Evolutionary conservation across 352 stramenopile genomes (phyloP), one percentile per base, ranked within the genome.

Genomic region (Phytopythium delawarense): DNA sequence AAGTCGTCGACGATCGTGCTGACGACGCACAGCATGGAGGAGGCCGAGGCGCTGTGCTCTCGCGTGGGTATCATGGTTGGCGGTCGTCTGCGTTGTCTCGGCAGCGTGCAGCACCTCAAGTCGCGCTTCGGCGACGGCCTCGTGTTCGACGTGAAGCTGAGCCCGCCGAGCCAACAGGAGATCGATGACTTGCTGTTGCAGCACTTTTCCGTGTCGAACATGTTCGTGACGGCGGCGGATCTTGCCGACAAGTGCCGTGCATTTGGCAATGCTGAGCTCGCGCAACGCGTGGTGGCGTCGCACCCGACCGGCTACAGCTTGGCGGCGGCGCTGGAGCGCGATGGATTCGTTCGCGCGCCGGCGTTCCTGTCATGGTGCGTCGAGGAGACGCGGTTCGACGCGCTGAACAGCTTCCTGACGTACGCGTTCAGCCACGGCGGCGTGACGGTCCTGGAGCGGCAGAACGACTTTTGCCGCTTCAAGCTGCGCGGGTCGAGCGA

Each of bases 21-120:
- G 37, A 98, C 92, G 28, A 98, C 92, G 6, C 93, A 98, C 69
- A 91, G 81, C 64, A 98, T 98, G 93, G 78, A 97, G 64, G 93
- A 98, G 63, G 87, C 77, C 16, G 93, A 98, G 59, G 81, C 80
- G n/a, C 66, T 98, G 16, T 97, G 90, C 61, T 86, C 89, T 11
- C 81, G 89, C 25, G 91, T 98, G 30, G 93, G 82, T 34, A 98
- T 98, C 65, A 96, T 98, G 76, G 80, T 89, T 1, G 79, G 75
- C 8, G 79, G 79, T 44, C 74, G 76, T 13, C 61, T 88, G 25
- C 76, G 72, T 7, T 89, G 81, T 48, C 64, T 92, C 4, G 88
- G 89, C 18, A 94, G 63, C 48, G 66, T 86, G 13, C 80, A 98
- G 76, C 91, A 98, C 70, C 73, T 99, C 62, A 99, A 98, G 76